Evolutionary conservation across 495 filamentous ascomycete species (phyloP), one percentile per base, ranked within the genome.

Genomic region (Penicillium goetzii): DNA sequence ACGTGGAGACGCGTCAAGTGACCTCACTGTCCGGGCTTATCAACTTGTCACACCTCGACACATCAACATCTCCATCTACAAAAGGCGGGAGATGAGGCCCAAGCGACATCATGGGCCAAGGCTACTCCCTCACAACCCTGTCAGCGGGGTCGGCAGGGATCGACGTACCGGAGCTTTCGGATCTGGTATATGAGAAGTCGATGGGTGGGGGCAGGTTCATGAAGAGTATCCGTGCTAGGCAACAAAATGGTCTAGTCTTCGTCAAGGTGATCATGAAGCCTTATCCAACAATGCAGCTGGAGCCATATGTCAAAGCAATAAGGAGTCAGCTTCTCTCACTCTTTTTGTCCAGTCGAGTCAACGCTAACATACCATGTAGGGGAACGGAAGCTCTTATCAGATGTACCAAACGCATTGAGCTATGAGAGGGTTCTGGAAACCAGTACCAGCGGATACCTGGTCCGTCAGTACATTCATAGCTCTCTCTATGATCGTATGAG

Each of bases 261-360:
- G 92, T 93, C 70, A 98, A 97, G 78, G 88, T 97, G 15, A 89
- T 96, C 58, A 89, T 97, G 79, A 99, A 98, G 73, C 92, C 94
- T 15, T 96, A 84, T 66, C 77, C 87, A 14, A 84, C 85, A 58
- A 86, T 96, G 83, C 84, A 90, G 52, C 81, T 97, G 64, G 88
- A 89, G 61, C 81, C 85, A 66, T 94, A 96, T 74, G 87, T 90
- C 62, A 85, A 86, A 71, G 83, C 81, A 32, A 89, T 97, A 45
- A 80, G 89, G 52, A 80, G 92, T 96, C 78, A 70, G 89, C 79
- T 55, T 45, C 32, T 9, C 21, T 26, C 17, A 52, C 36, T 50
- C 65, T 45, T 28, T 28, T 23, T 14, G 9, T 43, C 60, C 19
- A 14, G 36, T 51, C 50, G 11, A 58, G 38, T 45, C 23, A n/a